Evolutionary conservation across 805 yeast genomes (phyloP), one percentile per base, ranked within the genome.

Genomic region (Candida insectorum): DNA sequence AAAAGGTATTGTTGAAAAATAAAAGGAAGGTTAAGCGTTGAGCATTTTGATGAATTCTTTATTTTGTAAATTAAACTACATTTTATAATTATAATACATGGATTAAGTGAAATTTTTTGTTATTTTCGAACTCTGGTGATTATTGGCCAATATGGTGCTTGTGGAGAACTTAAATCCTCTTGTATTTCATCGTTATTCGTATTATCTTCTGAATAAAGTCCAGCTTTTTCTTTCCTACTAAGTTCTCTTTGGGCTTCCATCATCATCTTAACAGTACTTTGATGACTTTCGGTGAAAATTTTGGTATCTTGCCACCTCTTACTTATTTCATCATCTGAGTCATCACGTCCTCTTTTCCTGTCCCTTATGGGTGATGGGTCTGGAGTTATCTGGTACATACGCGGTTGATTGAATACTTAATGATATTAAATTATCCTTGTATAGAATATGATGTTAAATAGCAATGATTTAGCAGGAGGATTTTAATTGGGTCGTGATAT

Each of bases 1-100:
- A 70, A 53, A 74, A 73, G 70, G 75, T 81, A 16, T 51, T 74
- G 52, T 71, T 79, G 62, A 82, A 74, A 75, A 81, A 81, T 68
- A 77, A 75, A 33, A 43, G 39, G 31, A 43, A 28, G 33, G 28
- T 28, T 19, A 43, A 43, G 32, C 41, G 28, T 39, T 39, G 30
- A 30, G 40, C 9, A 27, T 22, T 25, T 17, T 9, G 22, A 30
- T 10, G 33, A 24, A 32, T 34, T 28, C 19, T 35, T 32, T 39
- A 35, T 28, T 16, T 25, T 35, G 40, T 36, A 35, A 38, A 34
- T 38, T 32, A 33, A 23, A 30, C 9, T 27, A 21, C 20, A 32
- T 6, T 25, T 11, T 26, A 27, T 14, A 10, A 20, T 26, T 26
- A 20, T 24, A 17, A 26, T 32, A 26, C 26, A 21, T n/a, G 7